Conservation (phyloP, 495 filamentous ascomycete species). For the Aspergillus carlsbadensis region DNA sequence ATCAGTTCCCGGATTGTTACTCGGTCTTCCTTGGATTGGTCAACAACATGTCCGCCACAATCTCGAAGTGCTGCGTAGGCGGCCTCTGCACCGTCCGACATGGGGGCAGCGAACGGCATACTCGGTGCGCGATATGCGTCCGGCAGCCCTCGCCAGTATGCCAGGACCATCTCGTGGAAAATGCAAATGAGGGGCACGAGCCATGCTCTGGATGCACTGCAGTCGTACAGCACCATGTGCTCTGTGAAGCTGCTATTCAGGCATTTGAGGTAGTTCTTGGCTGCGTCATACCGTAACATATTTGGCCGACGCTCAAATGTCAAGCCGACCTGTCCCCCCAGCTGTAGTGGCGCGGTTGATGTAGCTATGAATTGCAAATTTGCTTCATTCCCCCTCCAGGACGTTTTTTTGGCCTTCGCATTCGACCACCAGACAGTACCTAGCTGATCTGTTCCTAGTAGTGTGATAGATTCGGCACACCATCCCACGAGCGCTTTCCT, state of each 20-base stretch:
- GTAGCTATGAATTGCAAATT: constrained; percentile 1
- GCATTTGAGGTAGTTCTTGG: background rate
- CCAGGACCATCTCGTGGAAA: background rate
- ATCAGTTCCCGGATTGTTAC: too few relatives aligned
- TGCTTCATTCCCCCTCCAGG: background rate
- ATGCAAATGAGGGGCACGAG: background rate
- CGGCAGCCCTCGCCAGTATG: background rate
- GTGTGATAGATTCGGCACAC: background rate
- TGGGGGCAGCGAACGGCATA: too few relatives aligned
- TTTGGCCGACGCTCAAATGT: background rate
- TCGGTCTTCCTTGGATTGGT: too few relatives aligned
- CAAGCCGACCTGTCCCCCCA: background rate
- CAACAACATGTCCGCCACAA: too few relatives aligned
- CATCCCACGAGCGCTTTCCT: background rate
- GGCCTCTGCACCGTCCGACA: too few relatives aligned
- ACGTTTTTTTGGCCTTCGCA: background rate
- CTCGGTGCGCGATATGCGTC: background rate
- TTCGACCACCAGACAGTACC: background rate
- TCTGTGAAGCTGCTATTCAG: background rate
- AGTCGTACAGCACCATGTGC: background rate
- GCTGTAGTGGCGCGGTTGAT: background rate
- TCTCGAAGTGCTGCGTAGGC: too few relatives aligned
- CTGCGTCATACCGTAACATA: background rate
- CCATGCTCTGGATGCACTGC: background rate
- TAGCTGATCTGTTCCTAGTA: background rate